Base-by-base conservation (phyloP, 495 filamentous ascomycete genomes). In the Hypoxylon intermedium region DNA sequence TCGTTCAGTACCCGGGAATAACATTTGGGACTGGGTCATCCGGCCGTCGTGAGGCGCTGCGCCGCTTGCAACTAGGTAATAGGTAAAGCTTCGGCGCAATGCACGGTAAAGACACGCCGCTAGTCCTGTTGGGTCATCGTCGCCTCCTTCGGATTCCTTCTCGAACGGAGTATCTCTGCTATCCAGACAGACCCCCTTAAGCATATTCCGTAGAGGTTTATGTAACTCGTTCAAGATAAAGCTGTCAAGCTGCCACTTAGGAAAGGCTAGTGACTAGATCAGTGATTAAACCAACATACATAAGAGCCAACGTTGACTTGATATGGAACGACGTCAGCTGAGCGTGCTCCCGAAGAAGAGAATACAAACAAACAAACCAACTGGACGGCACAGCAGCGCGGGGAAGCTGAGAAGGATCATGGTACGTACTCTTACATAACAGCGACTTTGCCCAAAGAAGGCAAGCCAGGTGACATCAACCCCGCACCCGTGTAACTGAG, bases 401-500 rank as follows among this genome's bases (percentile, higher is more conserved):
- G 55, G 55, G 40, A 59, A 59, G 47, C 40, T 30, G 12, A 45
- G 55, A 52, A 59, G 54, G 45, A 50, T 51, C 28, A 28, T 9
- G 13, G 24, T 59, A 50, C 30, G 26, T 43, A 45, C 38, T 20
- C 23, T 31, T 38, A 38, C 36, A 5, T 38, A 19, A 12, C 31
- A 15, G 24, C 9, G n/a, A n/a, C 40, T 21, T 41, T 42, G 21
- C 44, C 36, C 2, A 28, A 33, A 57, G 44, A 9, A 12, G 46
- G 42, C n/a, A 54, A 38, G 33, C 11, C 12, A 11, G 36, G 24
- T 54, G 34, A 26, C 21, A 43, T 50, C 18, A n/a, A 63, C 60
- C 53, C 60, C 60, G 60, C 60, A 63, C 11, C n/a, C 48, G 48
- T 63, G 58, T 51, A 51, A 45, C 58, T 40, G 46, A 24, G 40